phyloP scores from a whole-genome alignment of 768 basidiomycete species.

The Lactarius trivialis region DNA sequence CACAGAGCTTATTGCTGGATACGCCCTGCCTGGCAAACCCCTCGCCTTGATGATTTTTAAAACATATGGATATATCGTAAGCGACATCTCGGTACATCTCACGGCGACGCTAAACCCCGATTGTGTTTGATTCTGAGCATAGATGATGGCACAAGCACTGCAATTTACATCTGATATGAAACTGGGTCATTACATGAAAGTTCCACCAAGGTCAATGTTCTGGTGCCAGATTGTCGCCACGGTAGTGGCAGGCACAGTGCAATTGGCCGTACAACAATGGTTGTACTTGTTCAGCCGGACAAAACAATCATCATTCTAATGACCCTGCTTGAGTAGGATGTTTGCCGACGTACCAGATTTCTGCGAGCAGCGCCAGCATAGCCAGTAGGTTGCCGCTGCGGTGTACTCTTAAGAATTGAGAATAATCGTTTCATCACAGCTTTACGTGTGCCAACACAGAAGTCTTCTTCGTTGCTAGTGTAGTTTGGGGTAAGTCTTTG shows the following conservation, averaged over 20 bases:
- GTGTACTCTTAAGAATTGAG: background rate
- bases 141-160: constrained; percentile 42
- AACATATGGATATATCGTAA: constrained; percentile 33
- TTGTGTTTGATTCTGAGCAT: background rate
- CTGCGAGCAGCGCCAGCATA: constrained; percentile 46
- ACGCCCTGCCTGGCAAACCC: constrained; percentile 52
- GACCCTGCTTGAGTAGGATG: constrained; percentile 32
- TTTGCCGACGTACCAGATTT: constrained; percentile 61
- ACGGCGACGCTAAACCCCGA: background rate
- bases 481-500: constrained; percentile 21
- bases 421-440: background rate
- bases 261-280: constrained; percentile 58
- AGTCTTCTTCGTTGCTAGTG: constrained; percentile 23
- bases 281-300: background rate
- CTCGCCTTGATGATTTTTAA: constrained; percentile 77
- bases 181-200: constrained; percentile 68
- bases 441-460: constrained; percentile 21
- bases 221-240: constrained; percentile 51
- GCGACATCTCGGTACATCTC: background rate
- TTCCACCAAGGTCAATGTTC: constrained; percentile 35
- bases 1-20: constrained; percentile 68
- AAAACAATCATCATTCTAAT: background rate
- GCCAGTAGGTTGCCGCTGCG: constrained; percentile 25
- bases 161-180: constrained; percentile 73
- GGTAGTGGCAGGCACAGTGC: constrained; percentile 55